Evolutionary conservation across 192 early-diverging fungal species (phyloP).

Genomic region (Umbelopsis sp.): DNA sequence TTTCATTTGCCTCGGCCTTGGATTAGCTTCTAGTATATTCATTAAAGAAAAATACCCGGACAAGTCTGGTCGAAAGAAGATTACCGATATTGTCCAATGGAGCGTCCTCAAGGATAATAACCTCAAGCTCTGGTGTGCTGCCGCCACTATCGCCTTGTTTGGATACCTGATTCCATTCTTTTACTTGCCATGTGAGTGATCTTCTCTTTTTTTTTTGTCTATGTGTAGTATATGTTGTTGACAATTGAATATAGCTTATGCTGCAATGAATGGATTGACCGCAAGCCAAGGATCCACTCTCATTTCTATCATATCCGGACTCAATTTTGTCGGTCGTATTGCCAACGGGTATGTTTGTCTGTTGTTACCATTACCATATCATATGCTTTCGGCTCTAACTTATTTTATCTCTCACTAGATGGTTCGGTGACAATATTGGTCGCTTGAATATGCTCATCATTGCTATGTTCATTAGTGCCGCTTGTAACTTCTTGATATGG

Average conservation of each 20-base stretch:
- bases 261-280: conserved; percentile 22
- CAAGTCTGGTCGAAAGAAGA: background rate
- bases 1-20: conserved; percentile 26
- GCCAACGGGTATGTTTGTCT: background rate
- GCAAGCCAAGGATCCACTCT: conserved; percentile 24
- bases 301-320: conserved; percentile 21
- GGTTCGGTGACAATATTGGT: conserved; percentile 31
- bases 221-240: background rate
- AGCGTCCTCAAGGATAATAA: conserved; percentile 24
- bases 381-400: background rate
- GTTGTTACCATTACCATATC: background rate
- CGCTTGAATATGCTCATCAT: conserved; percentile 33
- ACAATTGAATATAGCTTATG: conserved; percentile 18
- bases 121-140: conserved; percentile 24
- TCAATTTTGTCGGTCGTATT: conserved; percentile 32
- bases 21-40: background rate
- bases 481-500: conserved; percentile 29
- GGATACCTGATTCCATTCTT: conserved; percentile 33
- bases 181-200: conserved; percentile 31
- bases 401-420: background rate
- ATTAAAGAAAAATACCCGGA: conserved; percentile 18
- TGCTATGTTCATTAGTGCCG: conserved; percentile 24
- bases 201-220: too few relatives aligned
- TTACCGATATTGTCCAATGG: conserved; percentile 24
- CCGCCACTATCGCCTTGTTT: conserved; percentile 15